phyloP scores from a whole-genome alignment of 352 stramenopile genomes.

The Peronospora destructor region DNA sequence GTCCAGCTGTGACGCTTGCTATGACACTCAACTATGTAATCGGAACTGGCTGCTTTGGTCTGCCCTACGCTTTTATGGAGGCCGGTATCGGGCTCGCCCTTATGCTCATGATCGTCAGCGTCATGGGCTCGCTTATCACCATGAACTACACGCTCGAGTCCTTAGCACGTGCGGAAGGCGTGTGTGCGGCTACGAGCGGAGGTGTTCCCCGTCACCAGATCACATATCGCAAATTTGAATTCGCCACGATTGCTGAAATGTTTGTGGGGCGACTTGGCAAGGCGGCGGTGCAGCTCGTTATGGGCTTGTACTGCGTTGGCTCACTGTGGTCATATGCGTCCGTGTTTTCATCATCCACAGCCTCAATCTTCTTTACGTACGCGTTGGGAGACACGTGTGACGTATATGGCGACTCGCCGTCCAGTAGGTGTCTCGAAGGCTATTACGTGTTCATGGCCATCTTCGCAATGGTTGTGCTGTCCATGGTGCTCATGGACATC shows the following conservation, averaged over 20 bases:
- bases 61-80: conserved; percentile 73
- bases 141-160: conserved; percentile 88
- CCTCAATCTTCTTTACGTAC: conserved; percentile 74
- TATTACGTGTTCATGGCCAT: conserved; percentile 77
- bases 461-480: conserved; percentile 68
- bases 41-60: conserved; percentile 78
- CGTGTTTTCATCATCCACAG: conserved; percentile 81
- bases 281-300: conserved; percentile 56
- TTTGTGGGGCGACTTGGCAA: conserved; percentile 73
- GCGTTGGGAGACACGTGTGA: conserved; percentile 57
- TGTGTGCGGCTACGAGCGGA: conserved; percentile 46
- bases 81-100: conserved; percentile 59
- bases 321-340: conserved; percentile 81
- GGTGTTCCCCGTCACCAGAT: conserved; percentile 54
- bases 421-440: conserved; percentile 43
- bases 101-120: conserved; percentile 53
- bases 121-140: conserved; percentile 57
- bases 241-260: conserved; percentile 73
- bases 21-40: conserved; percentile 87
- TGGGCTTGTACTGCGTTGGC: conserved; percentile 69
- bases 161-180: conserved; percentile 65
- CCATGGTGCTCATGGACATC: conserved; percentile 81
- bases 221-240: conserved; percentile 85
- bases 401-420: conserved; percentile 46
- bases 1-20: conserved; percentile 54